Conservation (phyloP, 257 asterid genomes). For the Solanum bulbocastanum region DNA sequence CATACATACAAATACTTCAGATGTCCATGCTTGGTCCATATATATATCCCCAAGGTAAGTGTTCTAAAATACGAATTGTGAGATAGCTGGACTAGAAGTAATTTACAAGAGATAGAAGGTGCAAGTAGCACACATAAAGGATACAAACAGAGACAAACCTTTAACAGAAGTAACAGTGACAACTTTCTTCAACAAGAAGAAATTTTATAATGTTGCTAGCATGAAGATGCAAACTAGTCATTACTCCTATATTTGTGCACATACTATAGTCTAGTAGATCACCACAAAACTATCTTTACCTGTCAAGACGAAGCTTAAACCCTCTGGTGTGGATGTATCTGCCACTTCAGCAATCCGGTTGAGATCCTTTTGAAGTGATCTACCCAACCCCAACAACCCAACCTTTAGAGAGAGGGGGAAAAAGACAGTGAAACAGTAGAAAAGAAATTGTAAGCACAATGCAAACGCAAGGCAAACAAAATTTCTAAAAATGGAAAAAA, state of each 20-base stretch:
- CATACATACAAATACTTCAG: background rate
- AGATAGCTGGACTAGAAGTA: background rate
- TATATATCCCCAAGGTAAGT: background rate
- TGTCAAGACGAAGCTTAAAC: conserved; percentile 87
- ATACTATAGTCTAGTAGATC: background rate
- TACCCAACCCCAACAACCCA: conserved; percentile 82
- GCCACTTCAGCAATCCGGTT: conserved; percentile 87
- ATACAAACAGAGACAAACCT: background rate
- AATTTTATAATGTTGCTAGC: background rate
- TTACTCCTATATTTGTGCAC: background rate
- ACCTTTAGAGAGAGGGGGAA: conserved; percentile 36
- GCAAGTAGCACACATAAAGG: background rate
- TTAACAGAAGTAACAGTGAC: background rate
- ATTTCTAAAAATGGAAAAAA: background rate
- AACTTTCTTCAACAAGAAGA: background rate
- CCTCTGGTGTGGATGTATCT: conserved; percentile 83
- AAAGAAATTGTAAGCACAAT: background rate
- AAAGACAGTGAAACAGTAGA: background rate
- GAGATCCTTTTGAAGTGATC: conserved; percentile 85
- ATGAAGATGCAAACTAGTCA: background rate
- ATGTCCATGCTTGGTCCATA: background rate
- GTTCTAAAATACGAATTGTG: background rate
- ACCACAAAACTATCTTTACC: conserved; percentile 30
- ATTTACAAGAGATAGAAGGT: background rate
- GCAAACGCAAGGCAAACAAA: background rate